phyloP scores from a whole-genome alignment of 257 asterid species.

The Sherardia arvensis region DNA sequence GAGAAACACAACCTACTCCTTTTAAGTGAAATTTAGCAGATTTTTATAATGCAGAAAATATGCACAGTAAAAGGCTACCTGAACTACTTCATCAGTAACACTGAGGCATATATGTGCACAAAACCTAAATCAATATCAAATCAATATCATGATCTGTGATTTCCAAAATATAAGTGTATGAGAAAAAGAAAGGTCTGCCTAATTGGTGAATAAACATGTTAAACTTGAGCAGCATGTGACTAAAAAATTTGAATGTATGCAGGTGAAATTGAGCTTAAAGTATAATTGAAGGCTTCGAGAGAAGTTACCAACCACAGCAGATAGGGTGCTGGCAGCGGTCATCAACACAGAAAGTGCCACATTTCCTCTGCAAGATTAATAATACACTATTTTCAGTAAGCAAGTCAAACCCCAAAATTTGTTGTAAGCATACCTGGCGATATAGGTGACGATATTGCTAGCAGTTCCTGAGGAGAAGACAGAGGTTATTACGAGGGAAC shows the following conservation, averaged over 20 bases:
- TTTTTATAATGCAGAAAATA: background rate
- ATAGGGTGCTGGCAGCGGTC: slow-evolving; percentile 90
- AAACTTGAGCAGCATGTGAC: background rate
- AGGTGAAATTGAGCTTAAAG: background rate
- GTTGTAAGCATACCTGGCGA: slow-evolving; percentile 59
- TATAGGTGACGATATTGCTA: slow-evolving; percentile 87
- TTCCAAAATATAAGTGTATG: too few species aligned
- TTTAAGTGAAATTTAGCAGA: background rate
- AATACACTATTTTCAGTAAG: slow-evolving; percentile 19
- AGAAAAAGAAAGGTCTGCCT: too few species aligned
- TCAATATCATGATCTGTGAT: too few species aligned
- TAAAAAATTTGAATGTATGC: background rate
- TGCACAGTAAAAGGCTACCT: slow-evolving; percentile 33
- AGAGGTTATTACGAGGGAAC: slow-evolving; percentile 5
- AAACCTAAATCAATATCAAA: too few species aligned
- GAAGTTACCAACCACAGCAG: slow-evolving; percentile 71
- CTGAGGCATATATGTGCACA: too few species aligned
- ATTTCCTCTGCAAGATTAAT: slow-evolving; percentile 52
- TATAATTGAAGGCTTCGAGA: background rate
- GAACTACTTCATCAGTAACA: slow-evolving; percentile 79
- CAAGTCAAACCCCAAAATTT: slow-evolving; percentile 9
- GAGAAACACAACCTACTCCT: background rate
- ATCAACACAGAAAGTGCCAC: slow-evolving; percentile 93
- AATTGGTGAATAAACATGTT: too few species aligned
- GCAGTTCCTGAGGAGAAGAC: slow-evolving; percentile 61